Conservation (phyloP, 1,284 basidiomycete species). For the Pholiota adiposa region DNA sequence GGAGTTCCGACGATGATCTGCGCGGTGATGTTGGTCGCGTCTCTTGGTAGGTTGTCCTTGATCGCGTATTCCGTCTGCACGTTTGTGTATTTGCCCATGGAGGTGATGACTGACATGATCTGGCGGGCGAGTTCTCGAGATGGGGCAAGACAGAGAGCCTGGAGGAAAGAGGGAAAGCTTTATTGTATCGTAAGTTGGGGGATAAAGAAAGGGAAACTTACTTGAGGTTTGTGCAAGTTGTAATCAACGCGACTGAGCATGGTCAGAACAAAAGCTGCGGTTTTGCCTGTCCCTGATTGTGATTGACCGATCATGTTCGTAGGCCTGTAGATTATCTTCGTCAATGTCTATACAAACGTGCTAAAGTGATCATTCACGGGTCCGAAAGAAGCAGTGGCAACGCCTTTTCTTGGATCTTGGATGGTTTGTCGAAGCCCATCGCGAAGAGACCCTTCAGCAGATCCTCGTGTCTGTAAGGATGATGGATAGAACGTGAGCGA, state of each 20-base stretch:
- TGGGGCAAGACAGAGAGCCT: conserved; percentile 93
- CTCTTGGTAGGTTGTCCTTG: conserved; percentile 78
- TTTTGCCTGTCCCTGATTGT: conserved; percentile 99
- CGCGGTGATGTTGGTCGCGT: conserved; percentile 77
- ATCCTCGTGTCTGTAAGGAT: conserved; percentile 72
- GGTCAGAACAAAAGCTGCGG: conserved; percentile 96
- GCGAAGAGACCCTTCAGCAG: conserved; percentile 96
- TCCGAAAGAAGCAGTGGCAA: conserved; percentile 90
- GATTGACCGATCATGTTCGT: conserved; percentile 99
- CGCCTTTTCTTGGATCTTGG: conserved; percentile 98
- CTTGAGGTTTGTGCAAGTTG: conserved; percentile 83
- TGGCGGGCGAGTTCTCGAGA: conserved; percentile 97
- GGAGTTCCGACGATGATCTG: conserved; percentile 98
- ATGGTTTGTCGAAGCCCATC: conserved; percentile 97
- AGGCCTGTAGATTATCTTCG: conserved; percentile 57
- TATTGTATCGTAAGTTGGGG: not conserved
- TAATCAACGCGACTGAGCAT: conserved; percentile 97
- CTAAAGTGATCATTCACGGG: conserved; percentile 64
- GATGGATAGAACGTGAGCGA: conserved; percentile 13
- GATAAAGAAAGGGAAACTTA: conserved; percentile 34
- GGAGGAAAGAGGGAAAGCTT: not conserved
- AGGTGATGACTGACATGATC: conserved; percentile 93
- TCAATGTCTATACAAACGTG: conserved; percentile 2
- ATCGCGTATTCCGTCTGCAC: conserved; percentile 96
- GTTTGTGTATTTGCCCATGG: conserved; percentile 94